Base-by-base conservation (phyloP, 768 basidiomycete genomes). In the Tubosaeta sp. region DNA sequence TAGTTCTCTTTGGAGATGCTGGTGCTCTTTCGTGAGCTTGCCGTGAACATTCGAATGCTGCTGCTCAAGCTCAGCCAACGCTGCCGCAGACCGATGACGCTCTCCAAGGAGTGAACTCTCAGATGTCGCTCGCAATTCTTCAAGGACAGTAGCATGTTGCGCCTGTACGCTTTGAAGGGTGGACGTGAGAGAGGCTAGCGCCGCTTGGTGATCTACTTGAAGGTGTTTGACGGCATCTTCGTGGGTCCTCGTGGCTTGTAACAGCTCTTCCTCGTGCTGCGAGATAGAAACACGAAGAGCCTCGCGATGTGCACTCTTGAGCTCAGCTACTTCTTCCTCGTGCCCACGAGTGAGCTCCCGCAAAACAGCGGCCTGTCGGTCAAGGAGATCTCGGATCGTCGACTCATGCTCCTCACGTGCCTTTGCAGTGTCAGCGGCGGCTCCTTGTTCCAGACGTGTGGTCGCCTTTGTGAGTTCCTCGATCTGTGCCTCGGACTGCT, bases 401-500 rank as follows among this genome's bases (percentile, higher is more conserved):
- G 74, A 71, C 45, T 84, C 83, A 48, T 78, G 63, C 42, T 83
- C 80, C 55, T 71, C 72, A 55, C 62, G 76, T 48, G 71, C 65
- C 63, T 67, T 69, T 53, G 65, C 59, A 52, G 69, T 65, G 33
- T 76, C 64, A 3, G 69, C 62, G 25, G 67, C 65, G 62, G 69
- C 51, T 78, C 78, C 45, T 76, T 75, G 66, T 76, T 76, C 62
- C 71, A 74, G 77, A 78, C 49, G 79, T 65, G 31, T 84, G 48
- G 19, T 72, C 45, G 26, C 76, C 75, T 52, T 84, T 72, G 62
- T 88, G 81, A 86, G 73, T 38, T 79, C 78, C 59, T 86, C 83
- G 43, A 83, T 67, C 59, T 82, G 80, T 6, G 76, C 67, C 50
- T 71, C 67, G 39, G 65, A 71, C 57, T 71, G 65, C 46, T 68